Evolutionary conservation across 2,329 filamentous ascomycete species (phyloP), one percentile per base, ranked within the genome.

Genomic region (Trichoderma harzianum): DNA sequence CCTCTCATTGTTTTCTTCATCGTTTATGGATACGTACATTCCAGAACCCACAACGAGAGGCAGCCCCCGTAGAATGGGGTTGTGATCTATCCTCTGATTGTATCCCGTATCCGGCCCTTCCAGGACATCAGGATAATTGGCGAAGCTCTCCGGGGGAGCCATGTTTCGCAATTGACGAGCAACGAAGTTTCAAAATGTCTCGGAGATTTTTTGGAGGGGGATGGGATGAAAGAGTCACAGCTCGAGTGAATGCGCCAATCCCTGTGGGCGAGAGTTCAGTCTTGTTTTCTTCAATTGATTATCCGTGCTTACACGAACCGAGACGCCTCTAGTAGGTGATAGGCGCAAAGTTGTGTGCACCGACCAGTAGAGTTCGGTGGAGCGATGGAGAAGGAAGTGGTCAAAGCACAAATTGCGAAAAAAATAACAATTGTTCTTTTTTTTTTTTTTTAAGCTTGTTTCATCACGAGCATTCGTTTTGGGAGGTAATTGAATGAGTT

Each of bases 61-160:
- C 36, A 86, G 81, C 6, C 93, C 93, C 70, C 90, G 86, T 74
- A 97, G 83, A 1, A 89, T 86, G 0, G 93, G 93, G 78, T 95
- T 94, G 53, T 87, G 85, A 73, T 89, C 87, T 36, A 79, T 61
- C 21, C 73, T 74, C n/a, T 74, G 75, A 11, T 78, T 74, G n/a
- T 81, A 80, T 11, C 80, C 79, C 72, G 82, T 79, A 28, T 82
- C 78, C 14, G 83, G 79, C 32, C 77, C 79, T 64, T 82, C 76
- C 8, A 76, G 69, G 60, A 80, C 77, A 66, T 78, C 74, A 28
- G 85, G 85, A 69, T 86, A 85, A 74, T 85, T 80, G 74, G 80
- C 79, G 73, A 86, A 87, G 51, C 68, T 71, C n/a, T 75, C 60
- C 8, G 77, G 74, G 16, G 76, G 71, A 7, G 78, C 74, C 79